Base-by-base conservation (phyloP, 768 basidiomycete species). In the Dacryopinax primogenitus region DNA sequence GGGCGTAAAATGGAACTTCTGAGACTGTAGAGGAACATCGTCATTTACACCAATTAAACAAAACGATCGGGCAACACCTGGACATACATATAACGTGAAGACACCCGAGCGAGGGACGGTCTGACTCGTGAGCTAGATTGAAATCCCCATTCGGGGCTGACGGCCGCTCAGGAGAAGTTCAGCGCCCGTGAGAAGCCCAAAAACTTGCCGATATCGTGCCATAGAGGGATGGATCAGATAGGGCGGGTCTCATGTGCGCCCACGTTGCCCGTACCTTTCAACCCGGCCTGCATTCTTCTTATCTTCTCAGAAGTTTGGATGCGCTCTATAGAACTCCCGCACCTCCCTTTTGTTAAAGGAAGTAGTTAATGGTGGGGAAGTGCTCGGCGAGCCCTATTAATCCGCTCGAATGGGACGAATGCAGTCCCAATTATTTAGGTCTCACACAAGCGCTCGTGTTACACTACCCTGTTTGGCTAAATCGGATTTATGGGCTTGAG, bases 181-280 rank as follows among this genome's bases (percentile, higher is more conserved):
- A 30, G 13, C 13, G 13, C 51, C 51, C 11, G 32, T 28, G 11
- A 3, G 13, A 13, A 23, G 51, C 51, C 26, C 51, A 30, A 15
- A 6, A 12, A 13, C 15, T 58, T 58, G 51, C 51, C 51, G 51
- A 58, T 58, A 58, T 28, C 51, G 51, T 13, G 9, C 51, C 51
- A 32, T 58, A 58, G 6, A 15, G 51, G 26, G 13, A 58, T 2
- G 13, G 3, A 58, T 58, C 51, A 28, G 51, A 58, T 58, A 58
- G 30, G 3, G 30, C 21, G 51, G 4, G 15, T 6, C 51, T 15
- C 37, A 11, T n/a, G 37, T 58, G 32, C 51, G 51, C 51, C 51
- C 51, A 26, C 26, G 51, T 58, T 58, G 13, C n/a, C 51, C 30
- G 51, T 58, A 21, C 51, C 51, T 58, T 58, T 58, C 51, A 58